phyloP scores from a whole-genome alignment of 1,139 yeast genomes.

The Suhomyces anneliseae region DNA sequence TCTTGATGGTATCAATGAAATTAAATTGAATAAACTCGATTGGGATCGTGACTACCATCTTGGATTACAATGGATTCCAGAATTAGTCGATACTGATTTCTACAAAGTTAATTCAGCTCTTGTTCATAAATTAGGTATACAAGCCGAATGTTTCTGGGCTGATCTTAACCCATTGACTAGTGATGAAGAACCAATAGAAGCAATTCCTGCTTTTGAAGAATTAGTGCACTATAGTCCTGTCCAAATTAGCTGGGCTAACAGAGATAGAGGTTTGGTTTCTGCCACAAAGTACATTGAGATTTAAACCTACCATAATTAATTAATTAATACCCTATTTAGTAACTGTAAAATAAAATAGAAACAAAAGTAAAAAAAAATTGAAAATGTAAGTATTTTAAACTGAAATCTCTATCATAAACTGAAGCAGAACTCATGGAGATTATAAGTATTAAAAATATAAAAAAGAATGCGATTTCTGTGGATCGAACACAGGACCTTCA shows the following conservation, averaged over 20 bases:
- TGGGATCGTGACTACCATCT: constrained; percentile 61
- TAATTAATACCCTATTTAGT: neutral
- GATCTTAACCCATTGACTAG: constrained; percentile 41
- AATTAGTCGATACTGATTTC: constrained; percentile 48
- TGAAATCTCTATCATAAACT: neutral
- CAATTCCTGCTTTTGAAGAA: constrained; percentile 71
- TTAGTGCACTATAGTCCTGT: constrained; percentile 63
- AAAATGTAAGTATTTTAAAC: neutral
- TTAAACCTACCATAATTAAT: constrained; percentile 15
- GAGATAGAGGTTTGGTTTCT: constrained; percentile 64
- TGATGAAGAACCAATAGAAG: constrained; percentile 34
- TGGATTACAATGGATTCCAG: constrained; percentile 79
- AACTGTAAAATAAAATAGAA: neutral
- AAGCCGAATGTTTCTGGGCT: constrained; percentile 71
- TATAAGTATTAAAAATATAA: neutral
- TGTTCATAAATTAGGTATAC: constrained; percentile 47
- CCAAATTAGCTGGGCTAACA: constrained; percentile 64
- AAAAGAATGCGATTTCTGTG: constrained; percentile 31
- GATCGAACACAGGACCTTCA: constrained; percentile 61
- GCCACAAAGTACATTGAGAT: constrained; percentile 47
- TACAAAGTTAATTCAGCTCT: constrained; percentile 31
- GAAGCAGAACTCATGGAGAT: neutral
- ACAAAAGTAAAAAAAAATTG: neutral
- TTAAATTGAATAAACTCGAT: constrained; percentile 63
- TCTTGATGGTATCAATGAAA: constrained; percentile 59